Conservation (phyloP, 176 grass and related monocot genomes). For the Chrysopogon serrulatus region DNA sequence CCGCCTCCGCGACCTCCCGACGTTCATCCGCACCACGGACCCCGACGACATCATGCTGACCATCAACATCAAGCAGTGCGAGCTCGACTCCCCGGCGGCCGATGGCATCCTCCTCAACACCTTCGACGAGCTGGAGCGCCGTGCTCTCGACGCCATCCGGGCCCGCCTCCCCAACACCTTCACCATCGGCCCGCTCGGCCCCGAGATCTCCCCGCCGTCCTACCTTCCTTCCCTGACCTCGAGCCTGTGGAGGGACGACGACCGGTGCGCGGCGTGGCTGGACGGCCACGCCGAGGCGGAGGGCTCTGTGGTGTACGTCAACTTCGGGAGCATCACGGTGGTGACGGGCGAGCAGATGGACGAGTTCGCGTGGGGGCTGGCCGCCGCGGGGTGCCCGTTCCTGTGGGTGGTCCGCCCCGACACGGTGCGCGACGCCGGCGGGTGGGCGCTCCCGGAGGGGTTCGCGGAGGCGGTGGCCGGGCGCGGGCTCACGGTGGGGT, state of each 20-base stretch:
- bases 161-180: constrained; percentile 47
- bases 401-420: constrained; percentile 70
- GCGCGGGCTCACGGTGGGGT: constrained; percentile 34
- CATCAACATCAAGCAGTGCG: constrained; percentile 39
- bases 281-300: neutral
- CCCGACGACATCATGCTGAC: constrained; percentile 47
- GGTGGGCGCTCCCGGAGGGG: constrained; percentile 18
- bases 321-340: constrained; percentile 66
- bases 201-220: constrained; percentile 24
- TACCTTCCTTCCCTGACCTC: constrained; percentile 34
- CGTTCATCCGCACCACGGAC: constrained; percentile 72
- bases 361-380: constrained; percentile 70
- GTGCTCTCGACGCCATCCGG: constrained; percentile 30
- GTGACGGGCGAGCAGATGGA: constrained; percentile 42
- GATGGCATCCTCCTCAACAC: constrained; percentile 46
- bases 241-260: constrained; percentile 64
- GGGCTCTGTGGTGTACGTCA: constrained; percentile 46
- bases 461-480: constrained; percentile 34
- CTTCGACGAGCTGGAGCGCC: constrained; percentile 24
- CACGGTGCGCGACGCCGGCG: constrained; percentile 32
- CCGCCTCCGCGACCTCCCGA: constrained; percentile 63
- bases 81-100: constrained; percentile 36
- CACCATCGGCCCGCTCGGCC: constrained; percentile 47
- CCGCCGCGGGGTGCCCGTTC: constrained; percentile 43
- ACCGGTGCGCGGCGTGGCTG: constrained; percentile 53